Evolutionary conservation across 768 basidiomycete genomes (phyloP), one percentile per base, ranked within the genome.

Genomic region (Pisolithus orientalis): DNA sequence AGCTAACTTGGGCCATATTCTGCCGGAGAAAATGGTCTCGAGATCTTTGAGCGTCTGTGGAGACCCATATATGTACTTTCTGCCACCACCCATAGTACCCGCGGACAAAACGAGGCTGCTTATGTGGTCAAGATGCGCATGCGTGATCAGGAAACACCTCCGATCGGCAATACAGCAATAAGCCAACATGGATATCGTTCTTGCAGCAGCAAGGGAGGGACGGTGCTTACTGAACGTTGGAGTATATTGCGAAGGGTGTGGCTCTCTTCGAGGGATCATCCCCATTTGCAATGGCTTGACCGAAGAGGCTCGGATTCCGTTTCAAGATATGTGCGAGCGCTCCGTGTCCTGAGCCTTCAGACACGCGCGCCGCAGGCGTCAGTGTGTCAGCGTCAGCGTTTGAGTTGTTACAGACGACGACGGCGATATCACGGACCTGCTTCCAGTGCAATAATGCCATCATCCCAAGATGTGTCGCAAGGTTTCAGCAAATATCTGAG

Each of bases 51-150:
- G 75, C 9, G 82, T 83, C 49, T 82, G 73, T 39, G 76, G 69
- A 6, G 80, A 66, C 0, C 79, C 88, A 52, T 75, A 80, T 34
- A 93, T 78, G 1, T 78, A 80, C 59, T 87, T 87, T 17, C 80
- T 73, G 34, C 72, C 63, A 16, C 84, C 85, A 31, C 67, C 66
- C 6, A 90, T 64, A 1, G 91, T 84, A 37, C 93, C 94, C 14
- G 94, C 91, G 1, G 87, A 81, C 49, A 98, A 69, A 50, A 95
- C 80, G 28, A 96, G 76, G 39, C 90, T 84, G 54, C 79, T 81
- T 59, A 91, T 78, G 66, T 98, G 94, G 70, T 98, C 94, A 27
- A 97, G 70, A 67, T 98, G 94, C 0, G 89, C 85, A 63, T 95
- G 94, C 5, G 89, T 87, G 59, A 96, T 74, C 54, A 94, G 75